Conservation (phyloP, 1,139 yeast species). For the Candida tropicalis region DNA sequence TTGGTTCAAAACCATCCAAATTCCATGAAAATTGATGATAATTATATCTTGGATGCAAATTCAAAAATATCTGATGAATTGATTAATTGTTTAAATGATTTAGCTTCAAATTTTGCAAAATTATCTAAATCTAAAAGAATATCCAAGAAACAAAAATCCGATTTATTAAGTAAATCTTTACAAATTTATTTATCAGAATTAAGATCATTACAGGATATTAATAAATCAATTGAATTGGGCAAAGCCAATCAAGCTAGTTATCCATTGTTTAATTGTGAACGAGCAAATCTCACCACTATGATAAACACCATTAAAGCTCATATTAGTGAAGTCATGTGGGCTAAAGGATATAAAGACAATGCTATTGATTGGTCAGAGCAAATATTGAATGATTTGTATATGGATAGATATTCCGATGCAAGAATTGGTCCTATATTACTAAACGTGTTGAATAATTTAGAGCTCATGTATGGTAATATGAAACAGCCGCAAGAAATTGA, state of each 20-base stretch:
- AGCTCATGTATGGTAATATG: conserved; percentile 33
- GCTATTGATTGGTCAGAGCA: conserved; percentile 70
- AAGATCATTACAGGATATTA: conserved; percentile 27
- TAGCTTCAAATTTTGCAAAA: conserved; percentile 38
- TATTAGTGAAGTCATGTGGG: conserved; percentile 69
- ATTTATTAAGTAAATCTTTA: conserved; percentile 27
- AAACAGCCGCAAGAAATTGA: conserved; percentile 27
- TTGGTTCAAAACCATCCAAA: conserved; percentile 32
- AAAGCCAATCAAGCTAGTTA: conserved; percentile 30
- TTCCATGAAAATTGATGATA: conserved; percentile 27
- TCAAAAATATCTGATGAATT: conserved; percentile 45
- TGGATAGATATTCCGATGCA: conserved; percentile 31
- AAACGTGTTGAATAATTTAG: conserved; percentile 34
- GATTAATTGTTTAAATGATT: conserved; percentile 33
- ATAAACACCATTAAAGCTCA: conserved; percentile 54
- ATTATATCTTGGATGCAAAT: conserved; percentile 26
- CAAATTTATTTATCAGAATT: conserved; percentile 43
- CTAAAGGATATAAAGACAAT: conserved; percentile 49
- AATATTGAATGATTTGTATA: conserved; percentile 41
- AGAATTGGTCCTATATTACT: conserved; percentile 34
- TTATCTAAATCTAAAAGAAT: conserved; percentile 14
- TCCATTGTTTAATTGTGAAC: conserved; percentile 43
- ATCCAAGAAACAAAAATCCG: conserved; percentile 18
- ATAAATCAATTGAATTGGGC: conserved; percentile 22
- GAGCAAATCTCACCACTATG: conserved; percentile 30